Percentiles rank a stretch among this genome's conserved stretches.
These are phyloP conservation scores for Chlamydomonas sp. DNA, from an alignment of 139 green algal genomes.

Conservation along the genomic window DNA sequence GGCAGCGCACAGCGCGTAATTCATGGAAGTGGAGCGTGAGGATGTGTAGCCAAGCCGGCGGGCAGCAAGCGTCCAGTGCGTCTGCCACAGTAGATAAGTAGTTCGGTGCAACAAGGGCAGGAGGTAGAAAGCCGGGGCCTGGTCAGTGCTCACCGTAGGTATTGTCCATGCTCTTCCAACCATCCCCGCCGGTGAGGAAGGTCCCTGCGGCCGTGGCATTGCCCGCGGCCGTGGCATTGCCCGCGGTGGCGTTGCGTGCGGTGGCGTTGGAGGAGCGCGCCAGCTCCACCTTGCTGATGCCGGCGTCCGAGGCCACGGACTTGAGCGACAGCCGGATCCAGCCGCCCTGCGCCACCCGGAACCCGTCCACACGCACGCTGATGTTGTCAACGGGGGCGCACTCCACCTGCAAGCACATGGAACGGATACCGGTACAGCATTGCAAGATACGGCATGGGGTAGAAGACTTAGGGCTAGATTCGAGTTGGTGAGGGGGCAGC, in stretches of 20 bases:
- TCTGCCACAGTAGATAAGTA: no score
- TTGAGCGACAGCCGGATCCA: slow-evolving; percentile 25
- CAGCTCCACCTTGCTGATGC: slow-evolving; percentile 18
- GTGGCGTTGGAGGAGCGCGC: not conserved
- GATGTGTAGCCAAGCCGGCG: no score
- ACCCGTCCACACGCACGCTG: slow-evolving; percentile 25
- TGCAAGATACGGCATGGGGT: not conserved
- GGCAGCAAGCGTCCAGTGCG: no score
- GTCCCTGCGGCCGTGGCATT: not conserved
- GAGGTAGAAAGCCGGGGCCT: no score
- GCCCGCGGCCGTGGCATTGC: not conserved
- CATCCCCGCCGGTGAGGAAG: not conserved
- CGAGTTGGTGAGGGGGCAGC: no score
- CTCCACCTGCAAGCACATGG: not conserved
- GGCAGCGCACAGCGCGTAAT: no score
- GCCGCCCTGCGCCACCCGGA: slow-evolving; percentile 25
- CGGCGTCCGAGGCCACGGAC: slow-evolving; percentile 14
- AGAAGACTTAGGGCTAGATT: no score
- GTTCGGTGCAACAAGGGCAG: no score
- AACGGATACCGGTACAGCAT: not conserved
- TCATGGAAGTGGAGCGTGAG: no score
- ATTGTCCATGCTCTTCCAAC: slow-evolving; percentile 20
- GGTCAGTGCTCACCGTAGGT: slow-evolving; percentile 16
- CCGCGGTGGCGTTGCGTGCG: not conserved
- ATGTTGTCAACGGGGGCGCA: slow-evolving; percentile 38